A percentile compares a stretch with the other conserved stretches of the same genome.
These are phyloP conservation scores for Fusarium bulbicola DNA, from an alignment of 2,329 filamentous ascomycete species.

Conservation along the genomic window DNA sequence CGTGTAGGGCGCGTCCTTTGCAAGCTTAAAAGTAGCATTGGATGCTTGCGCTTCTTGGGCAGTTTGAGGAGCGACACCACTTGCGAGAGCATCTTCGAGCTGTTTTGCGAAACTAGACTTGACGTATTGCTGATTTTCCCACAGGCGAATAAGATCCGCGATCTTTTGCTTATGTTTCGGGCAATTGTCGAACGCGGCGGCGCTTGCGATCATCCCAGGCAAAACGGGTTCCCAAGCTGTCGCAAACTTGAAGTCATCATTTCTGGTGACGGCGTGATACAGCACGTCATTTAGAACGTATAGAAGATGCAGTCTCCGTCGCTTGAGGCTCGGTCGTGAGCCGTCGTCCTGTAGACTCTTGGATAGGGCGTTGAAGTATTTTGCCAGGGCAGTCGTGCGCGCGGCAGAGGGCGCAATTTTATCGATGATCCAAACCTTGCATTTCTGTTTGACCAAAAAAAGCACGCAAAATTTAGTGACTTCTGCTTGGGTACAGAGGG, in stretches of 20 bases:
- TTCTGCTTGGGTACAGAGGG: conserved; percentile 39
- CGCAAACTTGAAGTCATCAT: conserved; percentile 62
- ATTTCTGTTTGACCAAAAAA: conserved; percentile 69
- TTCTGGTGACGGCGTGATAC: conserved; percentile 70
- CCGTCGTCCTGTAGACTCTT: conserved; percentile 50
- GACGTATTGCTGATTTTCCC: conserved; percentile 75
- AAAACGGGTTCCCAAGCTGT: conserved; percentile 67
- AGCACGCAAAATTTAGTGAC: conserved; percentile 41
- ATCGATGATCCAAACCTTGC: conserved; percentile 84
- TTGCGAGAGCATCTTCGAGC: conserved; percentile 66
- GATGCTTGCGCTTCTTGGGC: conserved; percentile 31
- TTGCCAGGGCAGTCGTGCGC: conserved; percentile 74
- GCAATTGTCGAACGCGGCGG: conserved; percentile 66
- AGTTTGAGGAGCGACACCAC: conserved; percentile 43
- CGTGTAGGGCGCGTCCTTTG: conserved; percentile 70
- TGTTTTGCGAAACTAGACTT: conserved; percentile 60
- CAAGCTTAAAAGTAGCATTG: conserved; percentile 48
- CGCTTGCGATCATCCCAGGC: conserved; percentile 67
- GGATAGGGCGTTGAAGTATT: conserved; percentile 77
- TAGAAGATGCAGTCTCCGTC: conserved; percentile 78
- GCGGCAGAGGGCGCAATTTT: conserved; percentile 74
- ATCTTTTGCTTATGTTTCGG: conserved; percentile 75
- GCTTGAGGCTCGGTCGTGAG: conserved; percentile 64
- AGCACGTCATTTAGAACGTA: conserved; percentile 83
- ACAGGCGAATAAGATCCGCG: conserved; percentile 70